Conservation (phyloP, 768 basidiomycete species). For the Porphyrellus cyaneotinctus region DNA sequence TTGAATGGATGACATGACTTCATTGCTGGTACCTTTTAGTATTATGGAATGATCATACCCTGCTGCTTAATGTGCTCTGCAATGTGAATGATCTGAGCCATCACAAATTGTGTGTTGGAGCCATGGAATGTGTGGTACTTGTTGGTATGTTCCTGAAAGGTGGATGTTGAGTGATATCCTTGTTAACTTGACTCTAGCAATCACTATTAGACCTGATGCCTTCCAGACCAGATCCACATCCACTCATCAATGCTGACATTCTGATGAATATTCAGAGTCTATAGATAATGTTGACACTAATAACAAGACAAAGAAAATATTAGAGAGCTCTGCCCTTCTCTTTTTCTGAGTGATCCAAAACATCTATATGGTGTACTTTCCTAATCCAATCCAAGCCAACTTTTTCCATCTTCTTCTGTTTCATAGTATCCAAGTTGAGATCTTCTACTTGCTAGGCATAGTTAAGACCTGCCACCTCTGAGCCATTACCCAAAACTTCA, state of each 20-base stretch:
- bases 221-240: constrained; percentile 72
- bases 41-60: constrained; percentile 78
- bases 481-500: background rate
- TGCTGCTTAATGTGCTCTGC: constrained; percentile 68
- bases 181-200: constrained; percentile 43
- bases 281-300: too few relatives aligned
- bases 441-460: background rate
- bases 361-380: background rate
- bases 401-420: background rate
- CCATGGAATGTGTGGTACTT: constrained; percentile 88
- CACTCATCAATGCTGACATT: constrained; percentile 66
- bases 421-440: background rate
- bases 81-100: constrained; percentile 68
- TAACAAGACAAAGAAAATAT: too few relatives aligned
- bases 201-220: constrained; percentile 78
- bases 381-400: background rate
- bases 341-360: too few relatives aligned
- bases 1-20: background rate
- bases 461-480: background rate
- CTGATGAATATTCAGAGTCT: constrained; percentile 81
- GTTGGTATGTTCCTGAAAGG: constrained; percentile 52
- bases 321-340: too few relatives aligned
- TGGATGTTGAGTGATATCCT: background rate
- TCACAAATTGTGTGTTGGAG: constrained; percentile 67
- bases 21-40: constrained; percentile 36